Percentiles rank a stretch among this genome's conserved stretches.
These are phyloP conservation scores for Ganoderma sinense DNA, from an alignment of 1,284 basidiomycete species.

Conservation along the genomic window DNA sequence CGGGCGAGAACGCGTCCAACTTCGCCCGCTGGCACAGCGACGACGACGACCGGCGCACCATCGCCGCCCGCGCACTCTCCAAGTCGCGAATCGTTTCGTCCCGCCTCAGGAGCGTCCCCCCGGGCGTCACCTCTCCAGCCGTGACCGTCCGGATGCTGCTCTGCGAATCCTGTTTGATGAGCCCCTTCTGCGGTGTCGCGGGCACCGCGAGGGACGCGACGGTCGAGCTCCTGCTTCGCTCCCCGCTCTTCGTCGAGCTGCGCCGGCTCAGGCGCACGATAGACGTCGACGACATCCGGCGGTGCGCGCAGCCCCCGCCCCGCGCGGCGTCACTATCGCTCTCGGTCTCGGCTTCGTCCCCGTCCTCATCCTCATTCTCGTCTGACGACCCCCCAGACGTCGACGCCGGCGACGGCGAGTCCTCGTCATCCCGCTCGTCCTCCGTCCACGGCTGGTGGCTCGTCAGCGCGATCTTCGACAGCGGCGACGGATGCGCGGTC, in stretches of 20 bases:
- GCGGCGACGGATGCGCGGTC: slow-evolving; percentile 62
- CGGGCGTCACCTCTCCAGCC: slow-evolving; percentile 46
- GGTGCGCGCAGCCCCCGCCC: background rate
- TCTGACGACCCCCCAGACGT: slow-evolving; percentile 42
- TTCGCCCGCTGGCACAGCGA: slow-evolving; percentile 24
- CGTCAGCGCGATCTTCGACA: slow-evolving; percentile 57
- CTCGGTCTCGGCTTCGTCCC: slow-evolving; percentile 7
- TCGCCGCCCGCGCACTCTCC: slow-evolving; percentile 14
- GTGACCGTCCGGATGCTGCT: slow-evolving; percentile 77
- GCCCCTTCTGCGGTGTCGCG: slow-evolving; percentile 19
- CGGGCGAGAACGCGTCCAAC: slow-evolving; percentile 29
- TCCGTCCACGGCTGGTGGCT: slow-evolving; percentile 59
- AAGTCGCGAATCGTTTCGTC: slow-evolving; percentile 34
- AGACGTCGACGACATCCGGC: slow-evolving; percentile 5
- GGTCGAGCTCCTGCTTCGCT: slow-evolving; percentile 66
- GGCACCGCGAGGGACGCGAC: slow-evolving; percentile 59
- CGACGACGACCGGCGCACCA: slow-evolving; percentile 22
- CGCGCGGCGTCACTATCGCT: slow-evolving; percentile 4
- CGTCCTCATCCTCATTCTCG: slow-evolving; percentile 9
- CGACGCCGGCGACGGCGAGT: slow-evolving; percentile 54
- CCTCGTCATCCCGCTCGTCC: slow-evolving; percentile 51
- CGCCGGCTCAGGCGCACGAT: slow-evolving; percentile 22
- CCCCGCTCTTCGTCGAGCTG: slow-evolving; percentile 31
- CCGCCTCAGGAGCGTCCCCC: slow-evolving; percentile 21
- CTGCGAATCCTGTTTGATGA: slow-evolving; percentile 58